phyloP scores from a whole-genome alignment of 768 basidiomycete genomes.

The Leccinum imitatum region DNA sequence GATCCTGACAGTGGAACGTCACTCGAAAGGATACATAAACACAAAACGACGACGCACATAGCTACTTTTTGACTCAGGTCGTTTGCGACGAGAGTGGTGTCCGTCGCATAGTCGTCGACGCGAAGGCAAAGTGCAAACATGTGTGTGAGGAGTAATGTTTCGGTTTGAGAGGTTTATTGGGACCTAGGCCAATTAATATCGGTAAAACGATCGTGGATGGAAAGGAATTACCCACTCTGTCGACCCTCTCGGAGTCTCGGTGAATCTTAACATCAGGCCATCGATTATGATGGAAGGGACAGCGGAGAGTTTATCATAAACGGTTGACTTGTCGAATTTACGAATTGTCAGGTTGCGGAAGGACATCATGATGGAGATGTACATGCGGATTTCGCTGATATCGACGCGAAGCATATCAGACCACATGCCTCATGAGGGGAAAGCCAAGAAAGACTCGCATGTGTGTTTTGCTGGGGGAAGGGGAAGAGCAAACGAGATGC shows the following conservation, averaged over 20 bases:
- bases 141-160: constrained; percentile 72
- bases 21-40: background rate
- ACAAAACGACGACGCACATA: constrained; percentile 51
- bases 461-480: constrained; percentile 56
- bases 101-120: constrained; percentile 74
- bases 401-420: constrained; percentile 2
- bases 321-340: constrained; percentile 46
- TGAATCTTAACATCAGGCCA: constrained; percentile 74
- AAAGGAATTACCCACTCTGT: constrained; percentile 46
- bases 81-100: constrained; percentile 63
- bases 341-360: constrained; percentile 52
- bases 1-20: constrained; percentile 40
- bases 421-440: background rate
- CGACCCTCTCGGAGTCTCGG: constrained; percentile 69
- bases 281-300: constrained; percentile 70
- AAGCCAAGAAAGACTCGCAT: constrained; percentile 44
- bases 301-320: constrained; percentile 55
- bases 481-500: constrained; percentile 34
- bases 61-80: constrained; percentile 67
- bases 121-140: constrained; percentile 80
- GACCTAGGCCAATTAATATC: constrained; percentile 30
- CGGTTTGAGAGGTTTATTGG: constrained; percentile 62
- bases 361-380: constrained; percentile 79
- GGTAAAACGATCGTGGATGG: background rate
- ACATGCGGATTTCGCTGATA: constrained; percentile 69